phyloP scores from a whole-genome alignment of 225 moss, liverwort and hornwort species.

The Neckera pumila region DNA sequence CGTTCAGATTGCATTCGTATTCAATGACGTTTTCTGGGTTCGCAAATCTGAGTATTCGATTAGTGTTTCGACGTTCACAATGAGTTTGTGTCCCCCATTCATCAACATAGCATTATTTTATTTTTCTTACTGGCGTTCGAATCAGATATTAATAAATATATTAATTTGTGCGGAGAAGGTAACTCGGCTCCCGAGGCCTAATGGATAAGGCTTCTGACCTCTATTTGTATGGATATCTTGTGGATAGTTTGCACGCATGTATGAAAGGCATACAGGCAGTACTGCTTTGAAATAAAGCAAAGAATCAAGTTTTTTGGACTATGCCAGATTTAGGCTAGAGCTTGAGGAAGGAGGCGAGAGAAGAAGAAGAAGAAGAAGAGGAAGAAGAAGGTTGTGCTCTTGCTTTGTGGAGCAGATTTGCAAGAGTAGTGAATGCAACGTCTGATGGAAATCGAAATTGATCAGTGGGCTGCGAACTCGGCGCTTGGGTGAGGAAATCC shows the following conservation, averaged over 20 bases:
- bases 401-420: neutral
- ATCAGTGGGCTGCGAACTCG: neutral
- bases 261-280: neutral
- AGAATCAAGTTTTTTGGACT: neutral
- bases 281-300: neutral
- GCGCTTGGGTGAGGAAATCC: neutral
- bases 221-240: no score
- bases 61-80: neutral
- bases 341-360: neutral
- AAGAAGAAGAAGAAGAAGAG: neutral
- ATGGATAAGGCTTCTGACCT: slow-evolving; percentile 99
- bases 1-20: neutral
- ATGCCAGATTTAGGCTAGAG: no score
- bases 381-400: neutral
- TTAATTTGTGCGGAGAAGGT: accelerated
- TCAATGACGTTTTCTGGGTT: neutral
- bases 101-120: no score
- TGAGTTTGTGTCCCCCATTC: neutral
- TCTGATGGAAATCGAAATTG: neutral
- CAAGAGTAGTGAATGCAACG: neutral
- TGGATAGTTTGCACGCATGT: neutral
- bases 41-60: neutral
- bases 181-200: slow-evolving; percentile 82
- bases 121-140: accelerated
- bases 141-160: neutral